Evolutionary conservation across 306 rosid genomes (phyloP).

Genomic region (Vicia villosa): DNA sequence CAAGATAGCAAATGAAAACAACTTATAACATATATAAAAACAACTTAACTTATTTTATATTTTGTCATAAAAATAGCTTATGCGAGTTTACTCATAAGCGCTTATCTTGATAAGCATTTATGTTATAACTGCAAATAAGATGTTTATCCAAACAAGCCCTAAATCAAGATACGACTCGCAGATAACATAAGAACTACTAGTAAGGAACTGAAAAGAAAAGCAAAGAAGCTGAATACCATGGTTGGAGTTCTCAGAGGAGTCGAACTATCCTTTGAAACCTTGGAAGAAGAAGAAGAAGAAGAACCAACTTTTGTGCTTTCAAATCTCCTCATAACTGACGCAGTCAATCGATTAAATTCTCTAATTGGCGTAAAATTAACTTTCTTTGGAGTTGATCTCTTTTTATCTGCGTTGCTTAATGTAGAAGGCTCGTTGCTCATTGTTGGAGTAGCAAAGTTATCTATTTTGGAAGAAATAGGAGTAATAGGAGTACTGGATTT

Average conservation of each 20-base stretch:
- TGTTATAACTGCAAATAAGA: no score
- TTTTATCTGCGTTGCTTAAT: conserved; percentile 53
- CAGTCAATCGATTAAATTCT: conserved; percentile 75
- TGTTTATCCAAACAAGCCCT: no score
- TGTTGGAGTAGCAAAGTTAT: conserved; percentile 61
- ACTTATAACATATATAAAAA: no score
- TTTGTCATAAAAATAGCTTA: no score
- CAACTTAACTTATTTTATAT: no score
- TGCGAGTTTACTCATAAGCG: no score
- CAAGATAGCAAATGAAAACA: no score
- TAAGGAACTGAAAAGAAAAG: neutral
- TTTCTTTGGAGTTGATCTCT: conserved; percentile 65
- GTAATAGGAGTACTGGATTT: conserved; percentile 47
- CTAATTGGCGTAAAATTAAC: conserved; percentile 80
- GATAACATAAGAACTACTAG: neutral
- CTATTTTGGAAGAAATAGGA: conserved; percentile 43
- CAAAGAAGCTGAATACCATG: conserved; percentile 48
- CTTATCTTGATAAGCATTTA: no score
- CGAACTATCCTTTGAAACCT: conserved; percentile 59
- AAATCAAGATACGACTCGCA: neutral
- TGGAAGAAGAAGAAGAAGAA: conserved; percentile 57
- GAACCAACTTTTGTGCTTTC: conserved; percentile 70
- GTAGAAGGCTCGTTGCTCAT: conserved; percentile 44
- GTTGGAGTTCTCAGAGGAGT: conserved; percentile 81
- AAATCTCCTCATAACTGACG: conserved; percentile 76